phyloP scores from a whole-genome alignment of 179 eudicot genomes.

The Beta macrorhiza region DNA sequence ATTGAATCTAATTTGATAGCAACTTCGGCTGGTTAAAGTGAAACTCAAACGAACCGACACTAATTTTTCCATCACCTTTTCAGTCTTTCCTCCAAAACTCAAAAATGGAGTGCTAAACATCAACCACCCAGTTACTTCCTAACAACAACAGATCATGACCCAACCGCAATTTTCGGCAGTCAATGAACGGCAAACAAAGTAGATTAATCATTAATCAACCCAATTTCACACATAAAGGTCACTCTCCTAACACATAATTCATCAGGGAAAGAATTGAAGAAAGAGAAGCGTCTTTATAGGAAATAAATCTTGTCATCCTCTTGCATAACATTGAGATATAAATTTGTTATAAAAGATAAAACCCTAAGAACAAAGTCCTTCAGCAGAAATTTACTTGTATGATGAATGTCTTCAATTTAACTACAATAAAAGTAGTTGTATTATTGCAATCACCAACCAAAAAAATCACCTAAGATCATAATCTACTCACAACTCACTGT shows the following conservation, averaged over 20 bases:
- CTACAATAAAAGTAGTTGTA: too few species aligned
- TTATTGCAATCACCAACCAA: too few species aligned
- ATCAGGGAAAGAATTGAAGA: background rate
- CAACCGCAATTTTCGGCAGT: background rate
- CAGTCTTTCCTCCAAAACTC: background rate
- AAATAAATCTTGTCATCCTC: background rate
- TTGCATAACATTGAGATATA: background rate
- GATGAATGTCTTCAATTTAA: background rate
- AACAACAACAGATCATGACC: background rate
- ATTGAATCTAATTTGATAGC: background rate
- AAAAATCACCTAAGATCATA: background rate
- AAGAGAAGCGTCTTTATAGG: background rate
- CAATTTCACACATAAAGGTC: background rate
- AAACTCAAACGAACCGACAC: background rate
- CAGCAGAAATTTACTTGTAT: background rate
- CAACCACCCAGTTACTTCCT: background rate
- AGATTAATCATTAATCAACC: background rate
- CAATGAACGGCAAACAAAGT: background rate
- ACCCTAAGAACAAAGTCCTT: background rate
- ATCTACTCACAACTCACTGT: background rate
- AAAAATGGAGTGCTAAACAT: background rate
- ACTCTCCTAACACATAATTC: background rate
- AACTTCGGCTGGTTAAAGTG: background rate
- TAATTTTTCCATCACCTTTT: background rate
- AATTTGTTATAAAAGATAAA: background rate